phyloP scores from a whole-genome alignment of 345 rosid genomes.

The Gossypium mustelinum region DNA sequence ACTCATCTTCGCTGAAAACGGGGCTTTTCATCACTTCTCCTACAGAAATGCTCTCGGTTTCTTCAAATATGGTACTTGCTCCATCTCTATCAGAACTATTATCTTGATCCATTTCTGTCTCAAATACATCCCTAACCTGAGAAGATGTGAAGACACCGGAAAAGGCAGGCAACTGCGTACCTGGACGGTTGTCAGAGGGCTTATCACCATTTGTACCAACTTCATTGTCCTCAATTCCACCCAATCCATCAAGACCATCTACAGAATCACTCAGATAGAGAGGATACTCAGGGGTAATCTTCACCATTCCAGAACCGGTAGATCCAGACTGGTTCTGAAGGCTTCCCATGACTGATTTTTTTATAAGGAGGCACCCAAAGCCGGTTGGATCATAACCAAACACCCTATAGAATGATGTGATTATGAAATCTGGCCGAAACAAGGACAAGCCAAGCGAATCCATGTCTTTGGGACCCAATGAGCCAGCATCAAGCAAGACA shows the following conservation, averaged over 20 bases:
- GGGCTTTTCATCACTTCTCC: conserved; percentile 99
- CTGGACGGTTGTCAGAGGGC: conserved; percentile 50
- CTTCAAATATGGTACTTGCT: conserved; percentile 87
- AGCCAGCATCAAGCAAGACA: conserved; percentile 95
- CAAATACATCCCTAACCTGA: conserved; percentile 90
- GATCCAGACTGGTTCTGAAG: conserved; percentile 89
- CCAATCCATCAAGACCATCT: conserved; percentile 71
- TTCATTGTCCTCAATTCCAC: conserved; percentile 49
- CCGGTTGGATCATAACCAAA: conserved; percentile 97
- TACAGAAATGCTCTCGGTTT: conserved; percentile 80
- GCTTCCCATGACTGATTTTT: conserved; percentile 91
- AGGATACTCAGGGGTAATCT: conserved; percentile 96
- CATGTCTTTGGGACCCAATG: conserved; percentile 99
- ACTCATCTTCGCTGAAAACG: conserved; percentile 90
- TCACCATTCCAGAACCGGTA: conserved; percentile 94
- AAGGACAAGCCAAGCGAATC: conserved; percentile 93
- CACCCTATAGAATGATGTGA: conserved; percentile 96
- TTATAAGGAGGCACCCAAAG: conserved; percentile 92
- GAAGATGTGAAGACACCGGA: conserved; percentile 86
- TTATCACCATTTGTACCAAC: conserved; percentile 50
- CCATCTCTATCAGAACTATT: conserved; percentile 79
- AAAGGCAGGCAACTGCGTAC: conserved; percentile 76
- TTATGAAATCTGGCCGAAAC: conserved; percentile 92
- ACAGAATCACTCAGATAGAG: conserved; percentile 83
- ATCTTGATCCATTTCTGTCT: conserved; percentile 82